phyloP scores from a whole-genome alignment of 768 basidiomycete genomes.

The Sporobolomyces phaffii region DNA sequence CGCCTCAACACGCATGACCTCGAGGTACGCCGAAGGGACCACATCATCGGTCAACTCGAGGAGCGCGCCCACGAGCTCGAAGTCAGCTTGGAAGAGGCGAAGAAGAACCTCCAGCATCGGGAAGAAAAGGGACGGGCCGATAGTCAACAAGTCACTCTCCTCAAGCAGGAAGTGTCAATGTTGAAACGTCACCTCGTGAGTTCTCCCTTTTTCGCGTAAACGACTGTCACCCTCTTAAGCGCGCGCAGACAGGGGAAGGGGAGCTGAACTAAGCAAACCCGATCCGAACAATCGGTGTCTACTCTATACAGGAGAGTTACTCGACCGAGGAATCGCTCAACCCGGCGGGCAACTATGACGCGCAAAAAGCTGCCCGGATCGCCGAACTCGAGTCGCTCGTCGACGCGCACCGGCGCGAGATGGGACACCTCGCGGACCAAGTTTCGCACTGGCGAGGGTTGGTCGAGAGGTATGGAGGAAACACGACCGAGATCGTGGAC shows the following conservation, averaged over 20 bases:
- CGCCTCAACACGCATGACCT: conserved; percentile 31
- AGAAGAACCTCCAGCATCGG: neutral
- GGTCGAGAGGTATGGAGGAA: conserved; percentile 37
- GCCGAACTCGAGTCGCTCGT: conserved; percentile 34
- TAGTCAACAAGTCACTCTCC: conserved; percentile 8
- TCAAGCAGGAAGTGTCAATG: conserved; percentile 34
- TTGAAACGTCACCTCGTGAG: conserved; percentile 37
- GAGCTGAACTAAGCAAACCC: too few relatives aligned
- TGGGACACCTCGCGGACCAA: conserved; percentile 9
- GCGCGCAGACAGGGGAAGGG: too few relatives aligned
- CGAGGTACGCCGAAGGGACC: conserved; percentile 35
- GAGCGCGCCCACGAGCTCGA: conserved; percentile 5
- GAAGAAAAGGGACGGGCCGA: conserved; percentile 34
- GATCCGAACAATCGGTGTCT: neutral
- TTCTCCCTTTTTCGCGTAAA: neutral
- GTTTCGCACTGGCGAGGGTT: conserved; percentile 30
- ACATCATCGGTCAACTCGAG: conserved; percentile 38
- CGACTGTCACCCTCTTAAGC: too few relatives aligned
- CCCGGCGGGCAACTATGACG: conserved; percentile 25
- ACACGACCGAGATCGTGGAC: conserved; percentile 33
- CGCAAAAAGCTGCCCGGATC: conserved; percentile 33
- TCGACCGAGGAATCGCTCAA: conserved; percentile 34
- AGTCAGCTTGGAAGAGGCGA: conserved; percentile 4
- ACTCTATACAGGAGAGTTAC: conserved; percentile 29
- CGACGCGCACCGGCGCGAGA: conserved; percentile 32